These are phyloP conservation scores for Mytilinidion resinicola DNA, from an alignment of 495 filamentous ascomycete genomes.

Conservation along the genomic window DNA sequence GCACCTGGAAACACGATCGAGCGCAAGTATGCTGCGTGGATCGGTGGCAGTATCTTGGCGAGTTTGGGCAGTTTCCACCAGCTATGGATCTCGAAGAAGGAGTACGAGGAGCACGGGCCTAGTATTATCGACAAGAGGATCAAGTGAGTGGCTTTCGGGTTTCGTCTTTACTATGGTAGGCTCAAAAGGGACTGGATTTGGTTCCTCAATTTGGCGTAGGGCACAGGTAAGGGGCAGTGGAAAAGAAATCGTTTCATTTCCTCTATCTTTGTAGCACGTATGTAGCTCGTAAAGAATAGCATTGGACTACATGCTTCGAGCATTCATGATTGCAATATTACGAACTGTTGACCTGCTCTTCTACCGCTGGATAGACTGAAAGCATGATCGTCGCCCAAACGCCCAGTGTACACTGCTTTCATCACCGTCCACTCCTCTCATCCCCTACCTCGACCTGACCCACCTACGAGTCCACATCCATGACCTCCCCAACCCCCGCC, in stretches of 20 bases:
- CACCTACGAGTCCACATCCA: constrained; percentile 84
- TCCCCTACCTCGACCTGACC: neutral
- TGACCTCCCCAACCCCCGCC: constrained; percentile 65
- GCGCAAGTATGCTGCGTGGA: constrained; percentile 86
- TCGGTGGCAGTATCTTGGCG: constrained; percentile 91
- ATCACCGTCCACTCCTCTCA: neutral
- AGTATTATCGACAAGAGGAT: constrained; percentile 72
- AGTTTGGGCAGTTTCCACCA: constrained; percentile 99
- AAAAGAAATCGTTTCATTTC: neutral
- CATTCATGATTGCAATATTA: neutral
- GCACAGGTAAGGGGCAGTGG: neutral
- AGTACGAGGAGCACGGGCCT: constrained; percentile 71
- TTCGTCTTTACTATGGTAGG: neutral
- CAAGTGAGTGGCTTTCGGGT: constrained; percentile 45
- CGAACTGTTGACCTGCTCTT: neutral
- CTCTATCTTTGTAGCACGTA: neutral
- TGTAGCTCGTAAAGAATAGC: no score
- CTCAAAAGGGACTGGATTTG: neutral
- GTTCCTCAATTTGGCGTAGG: neutral
- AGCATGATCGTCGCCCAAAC: constrained; percentile 9
- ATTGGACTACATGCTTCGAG: no score
- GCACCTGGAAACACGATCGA: constrained; percentile 81
- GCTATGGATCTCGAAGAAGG: constrained; percentile 90
- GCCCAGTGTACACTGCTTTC: neutral
- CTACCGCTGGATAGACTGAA: constrained; percentile 1